A percentile compares a stretch with the other conserved stretches of the same genome.
These are phyloP conservation scores for Cadophora sp. DNA, from an alignment of 2,329 filamentous ascomycete species.

Conservation along the genomic window DNA sequence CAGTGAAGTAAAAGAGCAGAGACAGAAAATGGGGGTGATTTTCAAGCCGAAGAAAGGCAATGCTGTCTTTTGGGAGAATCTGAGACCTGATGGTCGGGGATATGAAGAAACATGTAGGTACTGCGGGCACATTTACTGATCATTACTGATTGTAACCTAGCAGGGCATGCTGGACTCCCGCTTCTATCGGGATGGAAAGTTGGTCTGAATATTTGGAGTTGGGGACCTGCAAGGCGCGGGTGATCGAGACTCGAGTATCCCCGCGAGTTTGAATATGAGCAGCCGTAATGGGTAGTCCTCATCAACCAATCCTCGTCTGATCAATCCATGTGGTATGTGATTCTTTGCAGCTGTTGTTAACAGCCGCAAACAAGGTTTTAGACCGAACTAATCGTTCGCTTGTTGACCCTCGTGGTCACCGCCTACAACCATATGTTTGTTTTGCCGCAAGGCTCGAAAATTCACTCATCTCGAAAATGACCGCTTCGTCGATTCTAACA, in stretches of 20 bases:
- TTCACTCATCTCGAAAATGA: neutral
- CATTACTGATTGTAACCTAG: neutral
- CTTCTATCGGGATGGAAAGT: constrained; percentile 62
- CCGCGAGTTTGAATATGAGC: no score
- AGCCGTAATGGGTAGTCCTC: neutral
- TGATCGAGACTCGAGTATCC: constrained; percentile 7
- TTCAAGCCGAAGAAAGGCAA: constrained; percentile 64
- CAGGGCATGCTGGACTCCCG: constrained; percentile 63
- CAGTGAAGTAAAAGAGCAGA: constrained; percentile 34
- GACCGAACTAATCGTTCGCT: neutral
- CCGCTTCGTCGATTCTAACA: neutral
- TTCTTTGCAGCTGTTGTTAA: neutral
- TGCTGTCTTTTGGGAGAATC: constrained; percentile 69
- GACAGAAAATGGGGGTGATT: constrained; percentile 52
- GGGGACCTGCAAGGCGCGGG: constrained; percentile 46
- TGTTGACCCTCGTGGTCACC: neutral
- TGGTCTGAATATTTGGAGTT: constrained; percentile 70
- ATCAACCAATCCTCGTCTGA: neutral
- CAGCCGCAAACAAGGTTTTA: neutral
- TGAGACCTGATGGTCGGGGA: constrained; percentile 59
- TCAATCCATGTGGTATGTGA: neutral
- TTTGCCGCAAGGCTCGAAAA: neutral
- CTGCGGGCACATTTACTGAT: neutral
- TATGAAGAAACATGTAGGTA: constrained; percentile 58
- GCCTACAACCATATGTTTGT: neutral